Conservation (phyloP, 2,329 filamentous ascomycete species). For the Pyricularia pennisetigena region DNA sequence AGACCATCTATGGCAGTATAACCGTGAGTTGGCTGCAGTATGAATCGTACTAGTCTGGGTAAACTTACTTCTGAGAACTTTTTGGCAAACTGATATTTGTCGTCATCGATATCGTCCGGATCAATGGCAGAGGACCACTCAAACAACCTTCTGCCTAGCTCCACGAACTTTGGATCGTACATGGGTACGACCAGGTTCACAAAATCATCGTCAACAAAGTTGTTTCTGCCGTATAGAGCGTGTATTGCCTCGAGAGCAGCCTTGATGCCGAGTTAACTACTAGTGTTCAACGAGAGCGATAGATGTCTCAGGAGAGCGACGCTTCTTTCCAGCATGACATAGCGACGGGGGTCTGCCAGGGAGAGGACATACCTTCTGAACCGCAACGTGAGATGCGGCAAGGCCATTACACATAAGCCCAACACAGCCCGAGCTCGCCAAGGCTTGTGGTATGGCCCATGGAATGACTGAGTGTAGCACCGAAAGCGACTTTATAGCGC, state of each 20-base stretch:
- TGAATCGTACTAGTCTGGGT: conserved; percentile 4
- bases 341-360: background rate
- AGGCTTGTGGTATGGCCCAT: conserved; percentile 81
- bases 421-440: conserved; percentile 62
- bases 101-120: conserved; percentile 75
- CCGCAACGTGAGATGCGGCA: conserved; percentile 56
- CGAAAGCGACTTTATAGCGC: conserved; percentile 66
- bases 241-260: conserved; percentile 77
- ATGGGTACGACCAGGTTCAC: conserved; percentile 68
- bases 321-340: background rate
- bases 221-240: conserved; percentile 65
- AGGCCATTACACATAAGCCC: conserved; percentile 62
- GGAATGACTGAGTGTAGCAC: conserved; percentile 70
- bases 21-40: background rate
- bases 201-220: conserved; percentile 71
- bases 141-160: conserved; percentile 63
- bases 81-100: conserved; percentile 86
- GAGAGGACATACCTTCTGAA: conserved; percentile 57
- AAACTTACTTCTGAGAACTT: conserved; percentile 76
- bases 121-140: conserved; percentile 67
- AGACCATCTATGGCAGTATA: conserved; percentile 56
- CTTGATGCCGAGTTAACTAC: conserved; percentile 27
- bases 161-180: conserved; percentile 62
- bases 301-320: background rate
- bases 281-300: background rate